Percentiles rank a stretch among this genome's conserved stretches.
Conservation (phyloP, 805 yeast genomes). For the Pichia cabralensis region DNA sequence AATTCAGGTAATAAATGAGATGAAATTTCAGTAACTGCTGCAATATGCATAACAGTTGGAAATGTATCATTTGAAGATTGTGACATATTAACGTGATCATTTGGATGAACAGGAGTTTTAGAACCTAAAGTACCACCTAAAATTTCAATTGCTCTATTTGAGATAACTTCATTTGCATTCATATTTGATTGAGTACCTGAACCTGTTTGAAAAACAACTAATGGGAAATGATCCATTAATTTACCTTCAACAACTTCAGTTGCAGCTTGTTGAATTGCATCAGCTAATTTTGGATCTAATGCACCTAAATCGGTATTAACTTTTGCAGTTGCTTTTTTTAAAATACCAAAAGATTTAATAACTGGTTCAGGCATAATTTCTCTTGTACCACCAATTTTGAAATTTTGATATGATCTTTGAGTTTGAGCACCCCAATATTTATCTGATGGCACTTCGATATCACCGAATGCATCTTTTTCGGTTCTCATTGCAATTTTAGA, state of each 20-base stretch:
- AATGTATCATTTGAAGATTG: slow-evolving; percentile 98
- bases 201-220: slow-evolving; percentile 98
- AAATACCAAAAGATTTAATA: slow-evolving; percentile 82
- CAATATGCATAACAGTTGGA: slow-evolving; percentile 99
- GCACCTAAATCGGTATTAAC: slow-evolving; percentile 77
- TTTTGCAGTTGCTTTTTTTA: slow-evolving; percentile 90
- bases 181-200: slow-evolving; percentile 98
- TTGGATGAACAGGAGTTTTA: slow-evolving; percentile 93
- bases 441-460: slow-evolving; percentile 69
- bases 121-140: slow-evolving; percentile 90
- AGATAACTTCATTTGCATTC: slow-evolving; percentile 98
- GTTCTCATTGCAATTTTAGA: slow-evolving; percentile 37
- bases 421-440: slow-evolving; percentile 99
- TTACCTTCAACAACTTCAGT: slow-evolving; percentile 91
- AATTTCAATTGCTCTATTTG: slow-evolving; percentile 95
- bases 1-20: slow-evolving; percentile 72
- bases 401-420: slow-evolving; percentile 84
- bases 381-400: slow-evolving; percentile 88
- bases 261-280: slow-evolving; percentile 87
- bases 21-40: slow-evolving; percentile 87
- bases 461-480: slow-evolving; percentile 96
- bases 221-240: slow-evolving; percentile 88
- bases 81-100: slow-evolving; percentile 96
- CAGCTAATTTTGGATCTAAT: slow-evolving; percentile 74
- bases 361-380: slow-evolving; percentile 90